Percentiles rank a stretch among this genome's conserved stretches.
These are phyloP conservation scores for Acanthamoeba culbertsoni DNA, from an alignment of 208 protist genomes.

Conservation along the genomic window DNA sequence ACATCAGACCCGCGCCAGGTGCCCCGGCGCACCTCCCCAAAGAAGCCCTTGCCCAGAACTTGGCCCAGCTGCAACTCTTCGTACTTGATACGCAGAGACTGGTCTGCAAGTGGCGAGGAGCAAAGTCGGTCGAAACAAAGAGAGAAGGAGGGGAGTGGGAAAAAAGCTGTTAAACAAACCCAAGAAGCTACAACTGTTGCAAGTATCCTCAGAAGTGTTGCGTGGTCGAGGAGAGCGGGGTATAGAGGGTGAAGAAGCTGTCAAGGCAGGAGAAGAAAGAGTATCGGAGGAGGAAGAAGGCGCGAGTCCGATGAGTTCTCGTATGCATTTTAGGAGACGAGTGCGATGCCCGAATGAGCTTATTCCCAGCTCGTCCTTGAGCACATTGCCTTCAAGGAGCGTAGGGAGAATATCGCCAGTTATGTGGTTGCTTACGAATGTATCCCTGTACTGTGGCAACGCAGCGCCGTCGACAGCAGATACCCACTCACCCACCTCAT, in stretches of 20 bases:
- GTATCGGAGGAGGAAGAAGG: not conserved
- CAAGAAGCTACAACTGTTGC: too few relatives aligned
- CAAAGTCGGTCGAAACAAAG: not conserved
- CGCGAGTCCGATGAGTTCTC: not conserved
- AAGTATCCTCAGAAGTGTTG: too few relatives aligned
- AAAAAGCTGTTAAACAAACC: too few relatives aligned
- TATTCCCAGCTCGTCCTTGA: constrained; percentile 36
- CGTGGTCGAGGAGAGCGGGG: not conserved
- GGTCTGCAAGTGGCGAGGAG: not conserved
- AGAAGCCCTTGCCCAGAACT: constrained; percentile 30
- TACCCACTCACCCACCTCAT: not conserved
- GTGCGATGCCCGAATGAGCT: constrained; percentile 3
- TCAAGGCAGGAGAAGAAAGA: not conserved
- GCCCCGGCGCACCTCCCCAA: constrained; percentile 7
- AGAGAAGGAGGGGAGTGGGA: too few relatives aligned
- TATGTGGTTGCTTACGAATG: not conserved
- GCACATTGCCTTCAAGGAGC: not conserved
- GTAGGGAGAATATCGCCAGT: constrained; percentile 16
- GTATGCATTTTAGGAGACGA: not conserved
- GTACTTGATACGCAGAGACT: not conserved
- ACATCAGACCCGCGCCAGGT: not conserved
- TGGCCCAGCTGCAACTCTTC: not conserved
- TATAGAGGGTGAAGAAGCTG: not conserved
- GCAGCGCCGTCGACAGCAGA: not conserved
- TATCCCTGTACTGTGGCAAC: not conserved